These are phyloP conservation scores for Solanum sejunctum DNA, from an alignment of 257 asterid species.

Conservation along the genomic window DNA sequence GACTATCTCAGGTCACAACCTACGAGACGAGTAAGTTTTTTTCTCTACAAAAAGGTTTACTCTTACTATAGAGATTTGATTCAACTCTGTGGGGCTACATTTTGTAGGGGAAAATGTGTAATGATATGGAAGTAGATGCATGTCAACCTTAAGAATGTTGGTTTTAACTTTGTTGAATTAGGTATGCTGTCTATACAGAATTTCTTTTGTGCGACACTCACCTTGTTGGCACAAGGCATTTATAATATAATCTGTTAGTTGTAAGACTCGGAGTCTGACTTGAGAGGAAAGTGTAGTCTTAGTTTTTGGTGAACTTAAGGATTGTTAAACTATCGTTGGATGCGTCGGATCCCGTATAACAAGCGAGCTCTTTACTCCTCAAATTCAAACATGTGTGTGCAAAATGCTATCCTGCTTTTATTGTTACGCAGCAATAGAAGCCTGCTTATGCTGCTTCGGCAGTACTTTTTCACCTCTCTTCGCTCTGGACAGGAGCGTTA, in stretches of 20 bases:
- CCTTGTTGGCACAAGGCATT: neutral
- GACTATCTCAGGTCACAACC: conserved; percentile 87
- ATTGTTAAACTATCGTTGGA: neutral
- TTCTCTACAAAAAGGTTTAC: neutral
- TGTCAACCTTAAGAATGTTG: neutral
- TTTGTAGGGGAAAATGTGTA: neutral
- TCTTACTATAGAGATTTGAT: neutral
- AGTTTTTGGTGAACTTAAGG: neutral
- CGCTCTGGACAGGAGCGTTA: no score
- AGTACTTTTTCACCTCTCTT: no score
- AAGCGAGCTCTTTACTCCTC: no score
- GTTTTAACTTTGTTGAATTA: neutral
- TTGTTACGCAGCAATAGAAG: no score
- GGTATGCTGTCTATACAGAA: neutral
- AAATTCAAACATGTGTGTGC: no score
- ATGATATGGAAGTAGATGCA: neutral
- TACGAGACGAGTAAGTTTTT: conserved; percentile 65
- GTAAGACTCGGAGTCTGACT: neutral
- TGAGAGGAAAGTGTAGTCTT: neutral
- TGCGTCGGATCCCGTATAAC: no score
- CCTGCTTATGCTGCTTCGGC: no score
- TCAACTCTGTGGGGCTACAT: neutral
- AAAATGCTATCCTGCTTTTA: no score
- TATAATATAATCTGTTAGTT: neutral
- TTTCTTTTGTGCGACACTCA: neutral